A percentile compares a stretch with the other conserved stretches of the same genome.
These are phyloP conservation scores for Puya raimondii DNA, from an alignment of 176 grass and related monocot species.

Conservation along the genomic window DNA sequence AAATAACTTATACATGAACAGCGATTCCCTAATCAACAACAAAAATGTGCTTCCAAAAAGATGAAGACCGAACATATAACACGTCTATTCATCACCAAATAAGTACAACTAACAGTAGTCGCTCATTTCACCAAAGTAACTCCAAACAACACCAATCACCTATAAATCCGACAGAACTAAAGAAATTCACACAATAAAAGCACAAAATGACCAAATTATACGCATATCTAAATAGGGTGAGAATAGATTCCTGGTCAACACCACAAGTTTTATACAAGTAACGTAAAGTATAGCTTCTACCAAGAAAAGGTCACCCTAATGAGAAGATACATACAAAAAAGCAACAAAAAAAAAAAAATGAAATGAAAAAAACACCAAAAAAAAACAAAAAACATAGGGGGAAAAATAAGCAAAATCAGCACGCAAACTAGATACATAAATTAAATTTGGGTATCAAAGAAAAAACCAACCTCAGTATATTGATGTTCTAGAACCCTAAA, in stretches of 20 bases:
- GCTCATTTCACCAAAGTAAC: background rate
- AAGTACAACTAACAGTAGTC: too few relatives aligned
- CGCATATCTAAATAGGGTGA: background rate
- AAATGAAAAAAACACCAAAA: background rate
- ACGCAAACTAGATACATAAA: background rate
- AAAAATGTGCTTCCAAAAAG: too few relatives aligned
- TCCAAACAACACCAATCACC: too few relatives aligned
- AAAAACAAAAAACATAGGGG: background rate
- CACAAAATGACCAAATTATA: background rate
- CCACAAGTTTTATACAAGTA: background rate
- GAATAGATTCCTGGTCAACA: background rate
- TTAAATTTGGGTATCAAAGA: background rate
- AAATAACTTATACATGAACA: too few relatives aligned
- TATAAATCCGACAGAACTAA: too few relatives aligned
- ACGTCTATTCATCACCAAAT: too few relatives aligned
- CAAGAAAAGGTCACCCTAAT: too few relatives aligned
- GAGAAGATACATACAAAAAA: background rate
- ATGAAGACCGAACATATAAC: too few relatives aligned
- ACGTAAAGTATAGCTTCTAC: background rate
- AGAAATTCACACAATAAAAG: background rate
- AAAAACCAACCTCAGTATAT: conserved; percentile 51
- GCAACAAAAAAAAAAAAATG: background rate
- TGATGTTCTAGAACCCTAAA: conserved; percentile 64
- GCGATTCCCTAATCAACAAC: too few relatives aligned
- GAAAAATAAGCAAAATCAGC: background rate